A percentile compares a stretch with the other conserved stretches of the same genome.
Evolutionary conservation across 192 early-diverging fungal genomes (phyloP).

Genomic region (Backusella westeae): DNA sequence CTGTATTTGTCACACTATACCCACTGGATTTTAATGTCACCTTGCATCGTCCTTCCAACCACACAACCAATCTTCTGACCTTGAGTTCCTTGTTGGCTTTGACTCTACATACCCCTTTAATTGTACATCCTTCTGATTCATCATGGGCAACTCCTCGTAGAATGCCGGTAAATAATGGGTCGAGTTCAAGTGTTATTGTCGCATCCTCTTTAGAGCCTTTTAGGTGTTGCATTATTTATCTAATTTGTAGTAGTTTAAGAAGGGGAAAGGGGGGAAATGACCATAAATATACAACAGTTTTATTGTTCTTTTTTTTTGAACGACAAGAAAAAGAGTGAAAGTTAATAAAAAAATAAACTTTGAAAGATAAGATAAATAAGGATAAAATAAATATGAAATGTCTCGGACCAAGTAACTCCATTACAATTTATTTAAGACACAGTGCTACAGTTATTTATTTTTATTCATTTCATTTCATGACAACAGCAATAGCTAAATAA

Average conservation of each 20-base stretch:
- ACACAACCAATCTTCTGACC: constrained; percentile 23
- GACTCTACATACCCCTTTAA: constrained; percentile 15
- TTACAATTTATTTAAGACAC: not conserved
- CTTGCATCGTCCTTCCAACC: constrained; percentile 28
- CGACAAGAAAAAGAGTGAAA: not conserved
- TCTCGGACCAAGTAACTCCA: not conserved
- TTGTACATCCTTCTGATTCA: constrained; percentile 31
- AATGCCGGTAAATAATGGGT: constrained; percentile 30
- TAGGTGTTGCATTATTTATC: not conserved
- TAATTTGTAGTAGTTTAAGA: not conserved
- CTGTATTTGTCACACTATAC: not conserved
- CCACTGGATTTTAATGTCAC: constrained; percentile 15
- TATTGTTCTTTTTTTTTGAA: not conserved
- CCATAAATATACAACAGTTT: not conserved
- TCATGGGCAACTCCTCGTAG: constrained; percentile 24
- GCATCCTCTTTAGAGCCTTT: constrained; percentile 23
- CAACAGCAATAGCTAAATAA: not conserved
- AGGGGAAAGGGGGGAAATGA: not conserved
- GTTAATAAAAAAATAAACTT: not conserved
- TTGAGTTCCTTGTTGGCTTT: constrained; percentile 15
- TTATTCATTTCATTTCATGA: not conserved
- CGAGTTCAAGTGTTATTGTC: constrained; percentile 14
- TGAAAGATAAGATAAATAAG: not conserved
- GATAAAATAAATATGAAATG: not conserved
- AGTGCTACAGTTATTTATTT: not conserved